Conservation (phyloP, 768 basidiomycete genomes). For the Pulveroboletus sp. region DNA sequence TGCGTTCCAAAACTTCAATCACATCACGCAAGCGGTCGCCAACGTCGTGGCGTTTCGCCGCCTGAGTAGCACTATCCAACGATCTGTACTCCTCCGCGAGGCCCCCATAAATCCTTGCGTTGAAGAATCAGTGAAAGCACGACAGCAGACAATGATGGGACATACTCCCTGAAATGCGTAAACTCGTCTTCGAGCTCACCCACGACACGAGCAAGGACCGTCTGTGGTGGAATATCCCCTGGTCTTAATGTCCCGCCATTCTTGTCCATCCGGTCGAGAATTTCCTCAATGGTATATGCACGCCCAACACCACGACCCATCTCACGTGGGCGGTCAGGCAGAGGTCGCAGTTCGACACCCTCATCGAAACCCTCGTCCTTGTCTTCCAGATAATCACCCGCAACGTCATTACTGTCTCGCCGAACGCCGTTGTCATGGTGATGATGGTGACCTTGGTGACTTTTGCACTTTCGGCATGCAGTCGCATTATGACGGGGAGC, state of each 20-base stretch:
- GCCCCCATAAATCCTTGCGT: constrained; percentile 80
- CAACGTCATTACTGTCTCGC: constrained; percentile 28
- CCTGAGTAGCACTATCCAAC: constrained; percentile 83
- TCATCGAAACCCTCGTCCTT: constrained; percentile 18
- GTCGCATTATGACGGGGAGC: constrained; percentile 71
- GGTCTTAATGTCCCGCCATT: constrained; percentile 22
- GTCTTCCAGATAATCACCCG: background rate
- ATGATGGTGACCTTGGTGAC: constrained; percentile 31
- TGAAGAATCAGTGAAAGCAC: constrained; percentile 7
- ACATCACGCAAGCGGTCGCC: constrained; percentile 89
- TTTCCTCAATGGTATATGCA: constrained; percentile 20
- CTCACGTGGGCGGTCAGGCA: constrained; percentile 1
- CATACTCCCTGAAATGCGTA: constrained; percentile 88
- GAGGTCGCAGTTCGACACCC: constrained; percentile 1
- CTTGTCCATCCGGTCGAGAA: constrained; percentile 24
- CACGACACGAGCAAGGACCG: constrained; percentile 78
- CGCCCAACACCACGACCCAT: constrained; percentile 5
- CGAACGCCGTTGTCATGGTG: constrained; percentile 43
- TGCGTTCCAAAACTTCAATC: constrained; percentile 87
- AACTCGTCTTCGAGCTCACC: constrained; percentile 94
- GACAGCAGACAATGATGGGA: constrained; percentile 1
- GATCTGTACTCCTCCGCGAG: constrained; percentile 90
- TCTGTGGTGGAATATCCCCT: constrained; percentile 73
- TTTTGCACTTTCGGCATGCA: constrained; percentile 63
- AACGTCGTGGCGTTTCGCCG: constrained; percentile 78